Evolutionary conservation across 2,329 filamentous ascomycete species (phyloP), one percentile per base, ranked within the genome.

Genomic region (Neonectria faginata): DNA sequence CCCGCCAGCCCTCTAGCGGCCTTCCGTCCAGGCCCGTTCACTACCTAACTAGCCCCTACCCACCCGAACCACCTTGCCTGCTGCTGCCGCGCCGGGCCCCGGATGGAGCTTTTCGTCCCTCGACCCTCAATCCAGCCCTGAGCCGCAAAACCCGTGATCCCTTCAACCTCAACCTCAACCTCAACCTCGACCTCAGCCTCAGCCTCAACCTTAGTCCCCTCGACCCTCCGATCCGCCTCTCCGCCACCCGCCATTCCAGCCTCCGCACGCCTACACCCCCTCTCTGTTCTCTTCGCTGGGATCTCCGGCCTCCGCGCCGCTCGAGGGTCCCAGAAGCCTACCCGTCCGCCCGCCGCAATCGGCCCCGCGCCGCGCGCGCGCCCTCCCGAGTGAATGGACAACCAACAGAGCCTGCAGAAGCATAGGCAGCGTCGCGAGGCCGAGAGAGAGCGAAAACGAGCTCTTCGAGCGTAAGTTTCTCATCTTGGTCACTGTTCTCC

Each of bases 391-490:
- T 72, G 64, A 71, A 74, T 74, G 72, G 72, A 74, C 62, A 71
- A 71, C 62, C 72, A 74, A 74, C 72, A 74, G 60, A 73, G 48
- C 64, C 69, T 74, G 63, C 72, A 74, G 62, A 74, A 74, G 67
- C 70, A 67, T 59, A 73, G 68, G 71, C 70, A 74, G 65, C 72
- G 72, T 64, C 72, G 71, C 52, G 71, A 74, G 50, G 72, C 70
- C 55, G 72, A 74, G 57, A 68, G 72, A 73, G 72, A 74, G 67
- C 72, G 72, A 63, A 74, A 74, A 54, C 66, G 72, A 70, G 72
- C 72, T 47, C 67, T 74, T 44, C 68, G 72, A 73, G 72, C 72
- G 68, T 74, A 68, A 62, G 72, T 72, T 27, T 54, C 29, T 47
- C 20, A 25, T 20, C 42, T 33, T 44, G 31, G 48, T 33, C 50